phyloP scores from a whole-genome alignment of 2,329 filamentous ascomycete genomes.

The Dactylellina drechsleri region DNA sequence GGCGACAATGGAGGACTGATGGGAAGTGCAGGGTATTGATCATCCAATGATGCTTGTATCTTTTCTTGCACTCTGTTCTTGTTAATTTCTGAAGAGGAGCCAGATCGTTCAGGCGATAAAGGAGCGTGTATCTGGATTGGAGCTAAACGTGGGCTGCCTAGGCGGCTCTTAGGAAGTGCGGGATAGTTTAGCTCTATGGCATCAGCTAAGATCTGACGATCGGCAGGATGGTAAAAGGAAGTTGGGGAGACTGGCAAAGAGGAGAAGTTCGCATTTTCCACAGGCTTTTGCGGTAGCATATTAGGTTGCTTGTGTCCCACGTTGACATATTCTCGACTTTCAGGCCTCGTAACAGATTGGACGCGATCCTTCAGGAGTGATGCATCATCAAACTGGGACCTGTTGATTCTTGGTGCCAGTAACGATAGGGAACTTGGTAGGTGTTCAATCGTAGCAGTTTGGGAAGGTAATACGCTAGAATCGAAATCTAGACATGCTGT shows the following conservation, averaged over 20 bases:
- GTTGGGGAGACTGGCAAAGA: slow-evolving; percentile 28
- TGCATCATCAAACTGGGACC: neutral
- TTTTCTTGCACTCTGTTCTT: neutral
- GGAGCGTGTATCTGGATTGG: neutral
- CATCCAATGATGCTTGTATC: neutral
- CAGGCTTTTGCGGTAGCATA: neutral
- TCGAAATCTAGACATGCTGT: neutral
- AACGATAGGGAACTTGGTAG: neutral
- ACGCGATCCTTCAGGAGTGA: neutral
- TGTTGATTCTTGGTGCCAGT: neutral
- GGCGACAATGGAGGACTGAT: slow-evolving; percentile 17
- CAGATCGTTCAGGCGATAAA: slow-evolving; percentile 1
- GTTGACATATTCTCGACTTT: too few species aligned
- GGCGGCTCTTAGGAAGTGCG: slow-evolving; percentile 17
- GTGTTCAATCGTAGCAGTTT: neutral
- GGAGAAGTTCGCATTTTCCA: neutral
- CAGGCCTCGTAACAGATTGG: neutral
- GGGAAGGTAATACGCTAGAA: neutral
- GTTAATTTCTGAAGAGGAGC: slow-evolving; percentile 2
- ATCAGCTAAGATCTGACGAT: neutral
- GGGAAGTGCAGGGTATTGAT: slow-evolving; percentile 33
- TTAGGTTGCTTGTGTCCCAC: too few species aligned
- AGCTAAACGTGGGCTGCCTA: slow-evolving; percentile 9
- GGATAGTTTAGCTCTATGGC: neutral
- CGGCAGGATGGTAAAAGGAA: neutral